Evolutionary conservation across 805 yeast genomes (phyloP), one percentile per base, ranked within the genome.

Genomic region (Saturnispora gosingensis): DNA sequence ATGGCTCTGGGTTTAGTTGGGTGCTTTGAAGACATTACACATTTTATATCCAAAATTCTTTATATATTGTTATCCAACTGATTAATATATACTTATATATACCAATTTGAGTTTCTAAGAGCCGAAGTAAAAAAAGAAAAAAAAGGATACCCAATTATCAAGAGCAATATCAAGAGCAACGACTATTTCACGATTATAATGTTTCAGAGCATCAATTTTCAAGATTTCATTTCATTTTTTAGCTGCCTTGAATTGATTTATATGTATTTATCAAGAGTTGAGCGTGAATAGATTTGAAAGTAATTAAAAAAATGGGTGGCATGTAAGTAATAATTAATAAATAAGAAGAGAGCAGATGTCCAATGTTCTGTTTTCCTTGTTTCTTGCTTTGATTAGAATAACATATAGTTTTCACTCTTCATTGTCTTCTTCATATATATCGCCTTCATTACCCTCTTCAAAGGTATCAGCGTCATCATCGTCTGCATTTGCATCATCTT

Each of bases 401-500:
- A 30, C 25, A 24, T 13, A 24, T n/a, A 6, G 27, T 13, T 47
- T 45, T 15, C 50, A 50, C 6, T 55, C 56, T 9, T 62, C 59
- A 5, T 58, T 50, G n/a, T 48, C 54, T 30, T 52, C 60, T 13
- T 55, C 59, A 10, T 55, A 50, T 15, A 24, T 39, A 10, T 28
- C 48, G 9, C 40, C 50, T 13, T 52, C 53, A 22, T 56, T 57
- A 9, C 49, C 54, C n/a, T 56, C 59, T 15, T 56, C 54, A 32
- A n/a, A 38, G 13, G 32, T 43, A 10, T 53, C 54, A 18, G 55
- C 58, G 22, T 56, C 59, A 15, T 56, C 54, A 18, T 54, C 62
- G 2, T 58, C 62, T 3, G 53, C 60, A 0, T 51, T 59, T 3
- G 57, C 61, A 5, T 57, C 60, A 1, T 50, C 22, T 22, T 22